Evolutionary conservation across 495 filamentous ascomycete species (phyloP).

Genomic region (Aspergillus panamensis): DNA sequence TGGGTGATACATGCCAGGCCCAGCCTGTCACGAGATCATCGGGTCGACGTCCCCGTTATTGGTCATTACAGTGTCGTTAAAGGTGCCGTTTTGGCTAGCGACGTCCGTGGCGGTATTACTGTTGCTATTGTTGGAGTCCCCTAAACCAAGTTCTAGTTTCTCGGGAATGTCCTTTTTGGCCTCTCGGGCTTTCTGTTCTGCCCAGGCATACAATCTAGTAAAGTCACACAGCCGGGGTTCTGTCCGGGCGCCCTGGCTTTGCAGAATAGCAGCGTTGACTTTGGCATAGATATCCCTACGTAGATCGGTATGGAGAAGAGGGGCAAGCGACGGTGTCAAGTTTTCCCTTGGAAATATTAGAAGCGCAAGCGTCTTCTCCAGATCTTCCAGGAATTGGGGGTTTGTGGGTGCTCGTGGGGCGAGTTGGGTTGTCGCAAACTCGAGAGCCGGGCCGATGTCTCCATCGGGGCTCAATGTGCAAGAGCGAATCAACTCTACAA

Average conservation of each 20-base stretch:
- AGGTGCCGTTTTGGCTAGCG: constrained; percentile 27
- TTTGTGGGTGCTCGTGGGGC: constrained; percentile 84
- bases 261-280: constrained; percentile 85
- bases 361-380: constrained; percentile 90
- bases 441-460: constrained; percentile 77
- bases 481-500: constrained; percentile 86
- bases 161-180: constrained; percentile 72
- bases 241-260: constrained; percentile 62
- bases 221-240: constrained; percentile 79
- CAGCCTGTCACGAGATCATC: constrained; percentile 51
- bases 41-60: constrained; percentile 52
- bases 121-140: constrained; percentile 36
- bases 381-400: constrained; percentile 74
- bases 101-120: constrained; percentile 30
- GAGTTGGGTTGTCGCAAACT: constrained; percentile 82
- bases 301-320: constrained; percentile 75
- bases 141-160: constrained; percentile 66
- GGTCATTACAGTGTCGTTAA: constrained; percentile 43
- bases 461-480: constrained; percentile 60
- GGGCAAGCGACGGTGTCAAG: constrained; percentile 69
- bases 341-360: constrained; percentile 79
- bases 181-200: constrained; percentile 71
- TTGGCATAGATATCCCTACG: constrained; percentile 70
- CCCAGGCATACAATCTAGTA: constrained; percentile 78
- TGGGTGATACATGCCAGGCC: constrained; percentile 1